Evolutionary conservation across 371 early-diverging fungal genomes (phyloP).

Genomic region (Syncephalastrum racemosum): DNA sequence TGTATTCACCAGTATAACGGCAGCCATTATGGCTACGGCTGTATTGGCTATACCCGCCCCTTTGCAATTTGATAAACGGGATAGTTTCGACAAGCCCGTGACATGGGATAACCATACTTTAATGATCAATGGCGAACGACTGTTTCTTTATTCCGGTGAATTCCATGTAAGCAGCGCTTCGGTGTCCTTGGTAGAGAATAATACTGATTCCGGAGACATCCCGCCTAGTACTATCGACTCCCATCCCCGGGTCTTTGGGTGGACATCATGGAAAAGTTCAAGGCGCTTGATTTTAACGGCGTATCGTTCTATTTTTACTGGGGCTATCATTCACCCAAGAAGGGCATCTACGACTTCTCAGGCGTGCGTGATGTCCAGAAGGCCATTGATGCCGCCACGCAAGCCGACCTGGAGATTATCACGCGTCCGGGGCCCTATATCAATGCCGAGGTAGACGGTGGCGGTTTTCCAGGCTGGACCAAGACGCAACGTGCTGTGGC

Average conservation of each 20-base stretch:
- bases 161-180: too few species aligned
- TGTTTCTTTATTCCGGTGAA: too few species aligned
- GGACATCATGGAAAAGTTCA: constrained; percentile 15
- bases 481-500: constrained; percentile 4
- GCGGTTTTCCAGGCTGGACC: constrained; percentile 15
- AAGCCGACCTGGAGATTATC: constrained; percentile 11
- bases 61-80: background rate
- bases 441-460: constrained; percentile 10
- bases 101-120: constrained; percentile 17
- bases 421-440: constrained; percentile 18
- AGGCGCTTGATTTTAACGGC: constrained; percentile 11
- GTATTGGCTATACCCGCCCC: background rate
- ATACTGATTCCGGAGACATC: background rate
- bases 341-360: constrained; percentile 12
- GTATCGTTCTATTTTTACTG: constrained; percentile 16
- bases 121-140: constrained; percentile 13
- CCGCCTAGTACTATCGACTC: background rate
- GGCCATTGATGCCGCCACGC: constrained; percentile 9
- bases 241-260: constrained; percentile 9
- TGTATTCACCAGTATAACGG: constrained; percentile 8
- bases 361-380: constrained; percentile 17
- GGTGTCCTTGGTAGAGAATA: background rate
- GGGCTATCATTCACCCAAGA: constrained; percentile 16
- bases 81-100: background rate
- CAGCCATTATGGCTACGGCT: constrained; percentile 5